Evolutionary conservation across 306 rosid genomes (phyloP).

Genomic region (Mimosa bimucronata): DNA sequence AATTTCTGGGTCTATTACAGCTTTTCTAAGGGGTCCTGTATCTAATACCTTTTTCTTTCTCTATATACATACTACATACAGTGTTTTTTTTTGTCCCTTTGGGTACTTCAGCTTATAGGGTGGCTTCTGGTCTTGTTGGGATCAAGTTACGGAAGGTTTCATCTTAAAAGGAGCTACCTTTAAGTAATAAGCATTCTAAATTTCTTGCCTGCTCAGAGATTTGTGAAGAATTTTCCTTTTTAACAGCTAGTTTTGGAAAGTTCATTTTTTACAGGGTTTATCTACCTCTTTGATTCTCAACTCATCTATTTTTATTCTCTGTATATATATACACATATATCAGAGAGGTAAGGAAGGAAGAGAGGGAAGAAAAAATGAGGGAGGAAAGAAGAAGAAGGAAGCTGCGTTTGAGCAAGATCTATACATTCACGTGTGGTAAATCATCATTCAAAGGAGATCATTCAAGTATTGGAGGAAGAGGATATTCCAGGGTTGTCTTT

Average conservation of each 20-base stretch:
- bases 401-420: conserved; percentile 86
- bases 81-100: not conserved
- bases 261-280: conserved; percentile 31
- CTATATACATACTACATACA: not conserved
- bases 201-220: not conserved
- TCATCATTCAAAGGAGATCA: conserved; percentile 60
- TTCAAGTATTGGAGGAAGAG: conserved; percentile 79
- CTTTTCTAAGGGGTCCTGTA: conserved; percentile 30
- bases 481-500: conserved; percentile 82
- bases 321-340: too few species aligned
- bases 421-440: conserved; percentile 72
- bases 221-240: not conserved
- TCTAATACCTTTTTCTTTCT: not conserved
- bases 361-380: conserved; percentile 43
- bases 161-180: not conserved
- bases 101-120: not conserved
- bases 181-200: not conserved
- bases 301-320: not conserved
- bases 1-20: conserved; percentile 25
- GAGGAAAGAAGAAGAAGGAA: conserved; percentile 56
- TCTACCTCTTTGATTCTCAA: conserved; percentile 23
- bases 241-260: conserved; percentile 19
- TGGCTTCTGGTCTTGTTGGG: conserved; percentile 36
- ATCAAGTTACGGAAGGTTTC: conserved; percentile 8
- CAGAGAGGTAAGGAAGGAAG: conserved; percentile 4